Percentiles rank a stretch among this genome's conserved stretches.
phyloP scores from a whole-genome alignment of 768 basidiomycete genomes.

The Pleurotus ostreatus region DNA sequence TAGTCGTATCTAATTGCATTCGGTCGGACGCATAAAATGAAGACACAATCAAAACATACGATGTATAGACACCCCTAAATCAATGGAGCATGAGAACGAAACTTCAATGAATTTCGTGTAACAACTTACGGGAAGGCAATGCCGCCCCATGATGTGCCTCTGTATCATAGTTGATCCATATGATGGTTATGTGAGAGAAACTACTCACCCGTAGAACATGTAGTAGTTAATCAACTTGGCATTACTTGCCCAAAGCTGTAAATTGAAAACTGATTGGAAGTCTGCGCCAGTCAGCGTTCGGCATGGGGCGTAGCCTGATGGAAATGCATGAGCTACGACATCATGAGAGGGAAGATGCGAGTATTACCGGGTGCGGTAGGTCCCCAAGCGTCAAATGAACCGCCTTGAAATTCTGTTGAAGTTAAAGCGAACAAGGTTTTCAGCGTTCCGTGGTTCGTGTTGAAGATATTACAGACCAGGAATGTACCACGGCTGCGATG shows the following conservation, averaged over 20 bases:
- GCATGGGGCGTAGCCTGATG: conserved; percentile 59
- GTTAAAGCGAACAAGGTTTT: too few species aligned
- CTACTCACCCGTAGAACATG: conserved; percentile 64
- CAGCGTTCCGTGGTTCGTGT: neutral
- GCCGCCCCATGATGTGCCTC: conserved; percentile 84
- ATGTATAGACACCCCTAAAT: conserved; percentile 46
- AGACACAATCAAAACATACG: conserved; percentile 1
- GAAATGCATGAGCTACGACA: neutral
- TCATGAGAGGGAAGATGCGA: neutral
- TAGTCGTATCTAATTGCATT: conserved; percentile 68
- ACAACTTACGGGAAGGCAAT: conserved; percentile 54
- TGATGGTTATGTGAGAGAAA: conserved; percentile 12
- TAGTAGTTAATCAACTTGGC: conserved; percentile 82
- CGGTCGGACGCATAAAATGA: neutral
- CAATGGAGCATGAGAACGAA: neutral
- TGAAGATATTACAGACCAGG: conserved; percentile 40
- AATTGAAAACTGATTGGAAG: conserved; percentile 79
- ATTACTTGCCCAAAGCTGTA: conserved; percentile 75
- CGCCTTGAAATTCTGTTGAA: conserved; percentile 57
- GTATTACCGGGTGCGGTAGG: conserved; percentile 58
- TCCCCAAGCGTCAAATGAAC: conserved; percentile 81
- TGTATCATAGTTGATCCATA: conserved; percentile 19
- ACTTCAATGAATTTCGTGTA: neutral
- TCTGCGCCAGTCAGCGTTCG: conserved; percentile 62
- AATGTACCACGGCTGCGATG: conserved; percentile 64